These are phyloP conservation scores for Monosporascus ibericus DNA, from an alignment of 2,329 filamentous ascomycete species.

Conservation along the genomic window DNA sequence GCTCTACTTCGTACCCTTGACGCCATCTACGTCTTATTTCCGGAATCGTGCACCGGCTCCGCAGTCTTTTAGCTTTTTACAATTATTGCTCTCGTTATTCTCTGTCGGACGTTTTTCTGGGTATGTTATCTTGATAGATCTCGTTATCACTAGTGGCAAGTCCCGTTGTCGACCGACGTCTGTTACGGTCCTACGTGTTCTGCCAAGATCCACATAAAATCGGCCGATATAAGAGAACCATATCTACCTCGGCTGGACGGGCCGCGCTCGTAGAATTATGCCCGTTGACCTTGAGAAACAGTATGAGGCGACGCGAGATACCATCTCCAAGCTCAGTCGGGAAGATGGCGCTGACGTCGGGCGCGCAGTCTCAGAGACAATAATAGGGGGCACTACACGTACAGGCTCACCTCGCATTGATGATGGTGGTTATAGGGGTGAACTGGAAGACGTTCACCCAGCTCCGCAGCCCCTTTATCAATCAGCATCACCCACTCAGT, in stretches of 20 bases:
- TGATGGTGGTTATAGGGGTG: neutral
- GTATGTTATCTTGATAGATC: neutral
- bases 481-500: constrained; percentile 12
- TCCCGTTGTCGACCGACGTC: no score
- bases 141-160: no score
- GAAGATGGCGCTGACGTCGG: neutral
- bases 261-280: neutral
- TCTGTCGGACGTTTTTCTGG: neutral
- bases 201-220: no score
- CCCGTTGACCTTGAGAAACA: neutral
- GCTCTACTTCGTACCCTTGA: neutral
- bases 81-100: neutral
- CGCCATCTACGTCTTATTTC: neutral
- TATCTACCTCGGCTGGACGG: neutral
- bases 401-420: neutral
- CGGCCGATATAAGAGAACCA: no score
- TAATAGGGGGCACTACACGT: neutral
- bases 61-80: neutral
- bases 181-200: no score
- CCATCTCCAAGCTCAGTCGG: neutral
- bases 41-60: neutral
- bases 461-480: neutral
- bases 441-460: neutral
- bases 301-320: neutral
- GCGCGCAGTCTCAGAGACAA: neutral